Conservation (phyloP, 495 filamentous ascomycete species). For the Penicillium pancosmium region DNA sequence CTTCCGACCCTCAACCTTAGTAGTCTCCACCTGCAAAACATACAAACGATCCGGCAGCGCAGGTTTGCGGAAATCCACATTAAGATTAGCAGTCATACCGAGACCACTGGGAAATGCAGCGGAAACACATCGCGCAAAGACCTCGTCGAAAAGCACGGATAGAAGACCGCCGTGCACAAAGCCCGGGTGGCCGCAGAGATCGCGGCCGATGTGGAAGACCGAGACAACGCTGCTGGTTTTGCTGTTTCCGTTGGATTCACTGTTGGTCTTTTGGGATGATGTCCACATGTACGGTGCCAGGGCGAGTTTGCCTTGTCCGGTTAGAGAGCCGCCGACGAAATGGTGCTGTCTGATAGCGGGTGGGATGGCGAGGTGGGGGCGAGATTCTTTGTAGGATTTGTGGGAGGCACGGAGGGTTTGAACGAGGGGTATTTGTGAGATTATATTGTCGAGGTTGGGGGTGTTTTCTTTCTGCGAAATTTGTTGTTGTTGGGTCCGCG, state of each 20-base stretch:
- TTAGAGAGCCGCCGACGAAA: constrained; percentile 52
- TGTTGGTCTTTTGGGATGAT: constrained; percentile 6
- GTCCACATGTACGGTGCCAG: constrained; percentile 79
- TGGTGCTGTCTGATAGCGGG: constrained; percentile 33
- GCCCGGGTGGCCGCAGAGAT: constrained; percentile 44
- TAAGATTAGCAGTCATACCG: constrained; percentile 67
- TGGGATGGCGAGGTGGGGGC: constrained; percentile 57
- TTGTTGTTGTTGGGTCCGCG: not conserved
- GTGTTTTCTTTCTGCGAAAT: constrained; percentile 1
- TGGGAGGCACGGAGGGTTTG: constrained; percentile 63
- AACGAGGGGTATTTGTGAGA: constrained; percentile 71
- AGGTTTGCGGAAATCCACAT: constrained; percentile 63
- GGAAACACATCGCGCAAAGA: constrained; percentile 45
- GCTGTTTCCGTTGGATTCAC: constrained; percentile 11
- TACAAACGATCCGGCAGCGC: constrained; percentile 65
- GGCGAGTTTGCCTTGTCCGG: constrained; percentile 70
- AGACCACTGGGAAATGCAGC: constrained; percentile 41
- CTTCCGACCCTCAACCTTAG: constrained; percentile 43
- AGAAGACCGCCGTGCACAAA: constrained; percentile 47
- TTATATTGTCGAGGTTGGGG: constrained; percentile 58
- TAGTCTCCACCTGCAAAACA: constrained; percentile 57
- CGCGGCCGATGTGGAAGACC: constrained; percentile 40
- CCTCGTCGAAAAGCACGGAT: constrained; percentile 44
- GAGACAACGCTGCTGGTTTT: constrained; percentile 35
- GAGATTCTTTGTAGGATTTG: constrained; percentile 64